Conservation (phyloP, 148 eudicot species). For the Camellia japonica region DNA sequence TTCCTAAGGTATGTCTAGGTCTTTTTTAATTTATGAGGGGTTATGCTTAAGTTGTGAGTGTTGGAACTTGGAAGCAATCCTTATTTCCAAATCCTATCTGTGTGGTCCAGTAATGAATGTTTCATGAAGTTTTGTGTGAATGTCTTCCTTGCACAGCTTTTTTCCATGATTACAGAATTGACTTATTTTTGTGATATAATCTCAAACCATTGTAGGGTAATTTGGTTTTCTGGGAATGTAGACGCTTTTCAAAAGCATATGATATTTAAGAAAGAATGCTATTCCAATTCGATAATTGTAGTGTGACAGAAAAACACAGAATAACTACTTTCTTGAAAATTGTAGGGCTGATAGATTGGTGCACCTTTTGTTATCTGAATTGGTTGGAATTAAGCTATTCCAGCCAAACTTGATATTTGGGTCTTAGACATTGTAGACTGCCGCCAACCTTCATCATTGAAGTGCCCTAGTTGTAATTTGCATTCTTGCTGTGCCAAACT, state of each 20-base stretch:
- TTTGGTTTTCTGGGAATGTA: neutral
- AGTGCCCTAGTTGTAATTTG: neutral
- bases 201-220: neutral
- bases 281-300: neutral
- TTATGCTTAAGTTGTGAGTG: neutral
- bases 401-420: too few relatives aligned
- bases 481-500: neutral
- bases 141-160: neutral
- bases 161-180: neutral
- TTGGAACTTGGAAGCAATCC: conserved; percentile 8
- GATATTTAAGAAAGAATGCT: neutral
- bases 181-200: neutral
- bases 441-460: neutral
- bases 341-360: neutral
- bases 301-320: neutral
- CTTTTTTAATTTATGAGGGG: neutral
- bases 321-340: neutral
- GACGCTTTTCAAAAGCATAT: neutral
- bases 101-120: neutral
- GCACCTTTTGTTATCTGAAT: neutral
- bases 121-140: neutral
- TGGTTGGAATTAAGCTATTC: too few relatives aligned
- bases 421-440: too few relatives aligned
- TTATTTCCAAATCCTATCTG: neutral
- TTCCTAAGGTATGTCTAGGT: conserved; percentile 71